Percentiles rank a stretch among this genome's conserved stretches.
phyloP scores from a whole-genome alignment of 192 early-diverging fungal species.

The Geranomyces variabilis region DNA sequence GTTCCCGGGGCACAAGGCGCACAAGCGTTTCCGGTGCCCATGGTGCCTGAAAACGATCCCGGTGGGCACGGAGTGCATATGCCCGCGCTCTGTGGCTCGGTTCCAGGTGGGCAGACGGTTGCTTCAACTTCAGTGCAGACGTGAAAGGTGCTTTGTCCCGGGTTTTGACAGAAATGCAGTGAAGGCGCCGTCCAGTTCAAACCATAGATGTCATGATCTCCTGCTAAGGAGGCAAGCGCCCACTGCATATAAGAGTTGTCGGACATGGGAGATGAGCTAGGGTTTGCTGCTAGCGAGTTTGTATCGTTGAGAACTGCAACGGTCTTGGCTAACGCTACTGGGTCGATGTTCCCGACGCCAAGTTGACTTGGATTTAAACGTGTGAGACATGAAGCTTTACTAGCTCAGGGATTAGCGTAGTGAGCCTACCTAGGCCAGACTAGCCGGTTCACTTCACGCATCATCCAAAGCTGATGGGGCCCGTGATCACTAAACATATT shows the following conservation, averaged over 20 bases:
- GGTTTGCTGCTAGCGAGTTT: neutral
- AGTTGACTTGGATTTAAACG: slow-evolving; percentile 1
- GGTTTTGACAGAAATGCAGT: slow-evolving; percentile 24
- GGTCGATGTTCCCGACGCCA: slow-evolving; percentile 15
- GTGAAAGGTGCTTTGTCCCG: slow-evolving; percentile 20
- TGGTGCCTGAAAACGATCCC: slow-evolving; percentile 5
- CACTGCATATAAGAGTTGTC: slow-evolving; percentile 19
- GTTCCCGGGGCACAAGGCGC: slow-evolving; percentile 15
- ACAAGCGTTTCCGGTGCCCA: slow-evolving; percentile 9
- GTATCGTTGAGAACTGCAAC: neutral
- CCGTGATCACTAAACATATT: slow-evolving; percentile 20
- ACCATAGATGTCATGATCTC: neutral
- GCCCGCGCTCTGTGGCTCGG: neutral
- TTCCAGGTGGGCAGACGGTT: slow-evolving; percentile 14
- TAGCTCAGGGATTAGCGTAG: too few species aligned
- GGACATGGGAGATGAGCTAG: slow-evolving; percentile 14
- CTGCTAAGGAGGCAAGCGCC: slow-evolving; percentile 11
- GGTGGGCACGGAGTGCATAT: slow-evolving; percentile 6
- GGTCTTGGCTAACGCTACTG: neutral
- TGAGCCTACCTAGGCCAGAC: slow-evolving; percentile 28
- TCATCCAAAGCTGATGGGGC: slow-evolving; percentile 32
- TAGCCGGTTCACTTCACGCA: slow-evolving; percentile 27
- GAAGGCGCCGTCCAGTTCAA: neutral
- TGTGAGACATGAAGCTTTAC: too few species aligned
- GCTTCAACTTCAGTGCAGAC: slow-evolving; percentile 22